Evolutionary conservation across 257 asterid species (phyloP), one percentile per base, ranked within the genome.

Genomic region (Ajuga chamaepitys): DNA sequence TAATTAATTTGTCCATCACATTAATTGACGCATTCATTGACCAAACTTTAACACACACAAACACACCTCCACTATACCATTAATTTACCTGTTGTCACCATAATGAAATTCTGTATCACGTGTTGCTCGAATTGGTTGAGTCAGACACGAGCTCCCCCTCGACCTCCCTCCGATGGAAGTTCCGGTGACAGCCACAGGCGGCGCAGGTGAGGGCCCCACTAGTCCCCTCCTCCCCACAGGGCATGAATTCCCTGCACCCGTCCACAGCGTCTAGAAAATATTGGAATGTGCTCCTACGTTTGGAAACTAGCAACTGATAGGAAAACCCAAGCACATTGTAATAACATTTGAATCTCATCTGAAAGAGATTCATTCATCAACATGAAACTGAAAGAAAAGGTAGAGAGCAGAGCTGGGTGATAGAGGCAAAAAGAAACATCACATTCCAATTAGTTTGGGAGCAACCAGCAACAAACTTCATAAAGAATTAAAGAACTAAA

Each of bases 171-270:
- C 91, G 77, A 71, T 88, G 98, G 73, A 85, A 91, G 70, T 78
- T 91, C 28, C 96, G 77, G 82, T 88, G 96, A 80, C 98, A 91
- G 56, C 96, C 89, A 62, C 98, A 91, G 64, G 98, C 91, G 13
- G 98, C 98, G 72, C 98, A 91, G 4, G 80, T 74, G 40, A 91
- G 82, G n/a, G 88, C 89, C 17, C 64, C 85, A 18, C 17, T 28
- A 0, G 79, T 72, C 0, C 78, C 88, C 1, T 81, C 89, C 30
- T 74, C 82, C 6, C 85, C 89, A 12, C 76, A 25, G 0, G 98
- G 89, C 90, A 86, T 82, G 82, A 86, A 92, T 26, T 92, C 98
- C 80, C 93, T 62, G 92, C 98, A 92, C 5, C 98, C 97, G 50
- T 92, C 98, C 32, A 92, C 95, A 6, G 95, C 97, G 67, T 85